phyloP scores from a whole-genome alignment of 768 basidiomycete species.

The Dendrothele bispora region DNA sequence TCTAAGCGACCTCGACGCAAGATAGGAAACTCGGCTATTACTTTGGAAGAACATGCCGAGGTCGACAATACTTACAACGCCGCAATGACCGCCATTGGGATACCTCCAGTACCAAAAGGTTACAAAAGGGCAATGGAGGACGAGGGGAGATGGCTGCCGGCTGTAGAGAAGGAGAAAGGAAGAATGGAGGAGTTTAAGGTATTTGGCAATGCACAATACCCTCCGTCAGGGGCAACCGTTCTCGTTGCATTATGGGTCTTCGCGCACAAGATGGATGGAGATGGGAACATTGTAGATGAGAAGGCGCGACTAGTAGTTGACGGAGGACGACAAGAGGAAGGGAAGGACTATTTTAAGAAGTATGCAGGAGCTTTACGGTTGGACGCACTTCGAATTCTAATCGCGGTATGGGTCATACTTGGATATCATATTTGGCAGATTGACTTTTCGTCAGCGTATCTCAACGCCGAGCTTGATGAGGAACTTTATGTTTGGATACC shows the following conservation, averaged over 20 bases:
- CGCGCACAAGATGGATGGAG: conserved; percentile 1
- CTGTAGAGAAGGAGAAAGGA: background rate
- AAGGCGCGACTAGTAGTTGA: conserved; percentile 23
- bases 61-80: background rate
- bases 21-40: background rate
- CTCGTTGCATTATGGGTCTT: background rate
- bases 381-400: conserved; percentile 13
- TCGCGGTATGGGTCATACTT: conserved; percentile 9
- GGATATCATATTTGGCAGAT: conserved; percentile 2
- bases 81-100: background rate
- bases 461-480: conserved; percentile 2
- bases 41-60: background rate
- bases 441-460: conserved; percentile 1
- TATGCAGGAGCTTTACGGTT: conserved; percentile 22
- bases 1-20: background rate
- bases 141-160: background rate
- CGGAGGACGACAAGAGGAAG: conserved; percentile 31
- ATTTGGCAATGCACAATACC: background rate
- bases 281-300: conserved; percentile 24
- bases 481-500: conserved; percentile 5
- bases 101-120: background rate
- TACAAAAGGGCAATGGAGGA: conserved; percentile 1
- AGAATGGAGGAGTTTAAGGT: conserved; percentile 1
- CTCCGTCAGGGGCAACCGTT: background rate
- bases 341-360: conserved; percentile 30